A percentile compares a stretch with the other conserved stretches of the same genome.
Conservation (phyloP, 2,329 filamentous ascomycete species). For the Fusarium abutilonis region DNA sequence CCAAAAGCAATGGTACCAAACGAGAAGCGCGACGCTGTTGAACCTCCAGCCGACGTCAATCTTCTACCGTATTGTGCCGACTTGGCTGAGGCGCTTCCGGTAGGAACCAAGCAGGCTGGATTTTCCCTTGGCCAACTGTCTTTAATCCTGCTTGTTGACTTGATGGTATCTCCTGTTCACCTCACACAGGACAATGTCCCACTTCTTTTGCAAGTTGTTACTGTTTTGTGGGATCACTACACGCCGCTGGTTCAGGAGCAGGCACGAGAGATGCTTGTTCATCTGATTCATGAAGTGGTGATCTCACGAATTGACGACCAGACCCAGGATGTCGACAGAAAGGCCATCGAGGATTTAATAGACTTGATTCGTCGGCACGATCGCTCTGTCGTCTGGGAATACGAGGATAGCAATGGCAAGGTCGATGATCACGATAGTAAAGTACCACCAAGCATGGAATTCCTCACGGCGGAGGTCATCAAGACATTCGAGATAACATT, state of each 20-base stretch:
- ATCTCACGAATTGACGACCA: slow-evolving; percentile 80
- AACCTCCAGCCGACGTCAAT: slow-evolving; percentile 76
- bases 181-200: slow-evolving; percentile 82
- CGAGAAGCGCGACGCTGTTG: slow-evolving; percentile 76
- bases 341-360: slow-evolving; percentile 85
- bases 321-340: slow-evolving; percentile 68
- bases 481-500: slow-evolving; percentile 86
- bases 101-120: slow-evolving; percentile 90
- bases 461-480: slow-evolving; percentile 82
- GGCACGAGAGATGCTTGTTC: slow-evolving; percentile 95
- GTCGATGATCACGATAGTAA: slow-evolving; percentile 77
- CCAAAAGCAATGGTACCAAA: slow-evolving; percentile 97
- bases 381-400: slow-evolving; percentile 86
- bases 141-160: slow-evolving; percentile 90
- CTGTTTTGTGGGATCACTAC: slow-evolving; percentile 97
- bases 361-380: slow-evolving; percentile 88
- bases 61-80: slow-evolving; percentile 91
- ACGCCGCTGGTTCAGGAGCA: slow-evolving; percentile 95
- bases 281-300: slow-evolving; percentile 94
- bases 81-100: slow-evolving; percentile 78
- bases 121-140: slow-evolving; percentile 94
- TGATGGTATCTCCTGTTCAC: slow-evolving; percentile 92
- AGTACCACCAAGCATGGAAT: slow-evolving; percentile 87
- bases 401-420: slow-evolving; percentile 89
- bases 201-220: slow-evolving; percentile 86